Percentiles rank a stretch among this genome's conserved stretches.
Conservation (phyloP, 768 basidiomycete species). For the Suillus spraguei region DNA sequence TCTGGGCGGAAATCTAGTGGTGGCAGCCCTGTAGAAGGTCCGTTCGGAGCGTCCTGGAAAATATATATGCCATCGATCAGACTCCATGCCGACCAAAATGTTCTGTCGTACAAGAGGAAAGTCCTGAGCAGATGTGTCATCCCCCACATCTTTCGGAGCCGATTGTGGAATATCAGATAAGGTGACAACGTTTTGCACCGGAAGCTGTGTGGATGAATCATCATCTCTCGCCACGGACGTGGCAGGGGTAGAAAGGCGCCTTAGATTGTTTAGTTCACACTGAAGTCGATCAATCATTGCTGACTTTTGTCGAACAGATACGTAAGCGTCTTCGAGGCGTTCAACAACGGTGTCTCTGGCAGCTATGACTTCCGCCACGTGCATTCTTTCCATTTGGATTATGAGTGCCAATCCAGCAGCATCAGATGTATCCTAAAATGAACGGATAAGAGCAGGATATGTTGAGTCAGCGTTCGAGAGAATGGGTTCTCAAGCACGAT, state of each 20-base stretch:
- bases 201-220: neutral
- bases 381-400: slow-evolving; percentile 52
- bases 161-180: neutral
- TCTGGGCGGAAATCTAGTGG: neutral
- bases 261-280: slow-evolving; percentile 37
- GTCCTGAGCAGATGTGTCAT: neutral
- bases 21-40: neutral
- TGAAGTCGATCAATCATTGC: slow-evolving; percentile 51
- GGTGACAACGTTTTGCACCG: neutral
- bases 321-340: slow-evolving; percentile 60
- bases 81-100: neutral
- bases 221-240: neutral
- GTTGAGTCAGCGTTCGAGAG: neutral
- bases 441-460: neutral
- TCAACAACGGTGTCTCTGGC: slow-evolving; percentile 66
- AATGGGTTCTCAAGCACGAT: neutral
- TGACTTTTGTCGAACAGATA: slow-evolving; percentile 62
- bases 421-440: slow-evolving; percentile 15
- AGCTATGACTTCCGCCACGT: slow-evolving; percentile 56
- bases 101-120: slow-evolving; percentile 1
- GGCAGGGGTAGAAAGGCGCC: slow-evolving; percentile 25
- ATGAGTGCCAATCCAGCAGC: slow-evolving; percentile 55
- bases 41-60: neutral
- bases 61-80: no score
- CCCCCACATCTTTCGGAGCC: neutral